Base-by-base conservation (phyloP, 1,284 basidiomycete genomes). In the Boletellus sp. region DNA sequence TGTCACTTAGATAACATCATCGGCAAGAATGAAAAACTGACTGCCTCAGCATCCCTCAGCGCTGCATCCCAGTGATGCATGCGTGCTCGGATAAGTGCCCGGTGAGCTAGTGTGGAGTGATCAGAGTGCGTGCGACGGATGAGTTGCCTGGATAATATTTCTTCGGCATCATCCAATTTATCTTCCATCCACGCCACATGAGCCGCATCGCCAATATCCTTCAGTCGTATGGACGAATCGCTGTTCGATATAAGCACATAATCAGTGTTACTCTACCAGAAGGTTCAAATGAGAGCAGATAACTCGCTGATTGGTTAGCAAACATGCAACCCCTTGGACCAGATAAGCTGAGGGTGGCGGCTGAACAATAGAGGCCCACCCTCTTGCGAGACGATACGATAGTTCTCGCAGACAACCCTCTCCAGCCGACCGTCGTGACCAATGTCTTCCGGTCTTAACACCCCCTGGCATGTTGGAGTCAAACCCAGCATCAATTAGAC, bases 61-160 rank as follows among this genome's bases (percentile, higher is more conserved):
- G 50, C 44, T 2, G 45, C 34, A 14, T 48, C 29, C 49, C 49
- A 50, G 2, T 21, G 27, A 14, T 19, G 45, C 29, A 48, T 27
- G 21, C 45, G 50, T 20, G 49, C 37, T 17, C 49, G 50, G 25
- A 53, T 29, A 14, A 50, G 50, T 4, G 49, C 49, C 21, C 49
- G 37, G 17, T 14, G 36, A 5, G 49, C 50, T 33, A 48, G 37
- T 9, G 23, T 13, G 17, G 22, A 33, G 21, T 50, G 25, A 27
- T 48, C 38, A 23, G 37, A 19, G 21, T 11, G 21, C 16, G 16
- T 41, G 16, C 9, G 29, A 41, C 45, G 37, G 21, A 53, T 29
- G 25, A 49, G 17, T 16, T 37, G 44, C 22, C 20, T 36, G 1
- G 49, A 53, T 9, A 50, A 13, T 33, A 50, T 41, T 48, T 50